A percentile compares a stretch with the other conserved stretches of the same genome.
These are phyloP conservation scores for Nasturtium officinale DNA, from an alignment of 345 rosid species.

Conservation along the genomic window DNA sequence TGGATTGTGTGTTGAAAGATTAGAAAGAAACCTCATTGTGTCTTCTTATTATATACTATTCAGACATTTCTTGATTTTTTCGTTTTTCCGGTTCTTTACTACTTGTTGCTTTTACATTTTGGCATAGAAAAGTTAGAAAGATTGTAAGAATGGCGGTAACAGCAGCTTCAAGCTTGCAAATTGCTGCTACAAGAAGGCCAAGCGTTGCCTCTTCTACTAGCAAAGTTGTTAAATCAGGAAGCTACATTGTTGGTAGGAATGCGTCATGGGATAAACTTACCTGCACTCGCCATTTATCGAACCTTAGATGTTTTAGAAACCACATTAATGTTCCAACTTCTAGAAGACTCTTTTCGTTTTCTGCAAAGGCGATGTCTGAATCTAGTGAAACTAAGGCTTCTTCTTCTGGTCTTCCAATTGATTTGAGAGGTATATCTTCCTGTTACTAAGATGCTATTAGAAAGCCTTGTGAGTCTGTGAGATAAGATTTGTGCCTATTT, in stretches of 20 bases:
- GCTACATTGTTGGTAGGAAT: conserved; percentile 48
- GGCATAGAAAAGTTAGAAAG: conserved; percentile 26
- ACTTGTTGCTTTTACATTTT: conserved; percentile 9
- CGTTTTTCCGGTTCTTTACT: neutral
- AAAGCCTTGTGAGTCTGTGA: conserved; percentile 3
- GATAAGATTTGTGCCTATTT: neutral
- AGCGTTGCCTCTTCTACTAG: conserved; percentile 50
- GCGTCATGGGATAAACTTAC: conserved; percentile 58
- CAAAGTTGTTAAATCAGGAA: conserved; percentile 51
- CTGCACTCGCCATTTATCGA: conserved; percentile 53
- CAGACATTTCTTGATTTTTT: neutral
- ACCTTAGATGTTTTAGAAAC: conserved; percentile 46
- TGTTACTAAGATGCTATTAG: neutral
- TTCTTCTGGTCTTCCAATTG: conserved; percentile 70
- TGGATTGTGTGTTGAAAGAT: neutral
- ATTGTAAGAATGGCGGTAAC: conserved; percentile 60
- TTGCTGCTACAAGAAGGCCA: conserved; percentile 56
- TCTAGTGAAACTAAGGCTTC: conserved; percentile 54
- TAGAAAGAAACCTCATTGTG: conserved; percentile 19
- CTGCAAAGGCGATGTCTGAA: conserved; percentile 65
- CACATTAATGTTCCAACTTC: conserved; percentile 43
- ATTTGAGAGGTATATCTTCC: conserved; percentile 62
- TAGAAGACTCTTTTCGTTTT: conserved; percentile 45
- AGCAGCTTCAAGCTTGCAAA: conserved; percentile 62
- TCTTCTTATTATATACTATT: neutral